Base-by-base conservation (phyloP, 1,139 yeast species). In the Wickerhamomyces sp. region DNA sequence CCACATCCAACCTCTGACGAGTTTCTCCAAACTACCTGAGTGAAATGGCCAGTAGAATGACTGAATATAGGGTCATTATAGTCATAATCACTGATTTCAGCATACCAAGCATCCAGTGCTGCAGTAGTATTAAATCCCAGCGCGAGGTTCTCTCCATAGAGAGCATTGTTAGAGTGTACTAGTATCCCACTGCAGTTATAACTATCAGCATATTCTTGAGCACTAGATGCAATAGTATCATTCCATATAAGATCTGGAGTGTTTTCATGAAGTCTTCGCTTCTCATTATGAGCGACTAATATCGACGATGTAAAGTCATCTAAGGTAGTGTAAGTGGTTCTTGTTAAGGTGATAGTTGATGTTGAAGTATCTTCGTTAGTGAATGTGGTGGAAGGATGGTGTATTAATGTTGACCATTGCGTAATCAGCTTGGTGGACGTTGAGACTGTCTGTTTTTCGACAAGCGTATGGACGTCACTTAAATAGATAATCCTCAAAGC, bases 91-190 rank as follows among this genome's bases (percentile, higher is more conserved):
- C 42, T 32, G 34, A 70, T 67, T 52, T 75, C 80, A 47, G 65
- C 59, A 55, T 75, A 75, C 78, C 80, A 74, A 3, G 77, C 78
- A 28, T 64, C 64, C 8, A 72, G 70, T 3, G 79, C 78, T 8
- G 47, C 61, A 7, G 71, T 67, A 12, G 75, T 71, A 33, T 61
- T 52, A 54, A 65, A 73, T 22, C 80, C 81, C 25, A 75, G 68
- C 15, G 80, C 79, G 46, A 75, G 64, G 58, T 74, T 75, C 53
- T 75, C 81, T 37, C 81, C 81, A 54, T 72, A 74, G 6, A 68
- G 70, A 12, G 70, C 68, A 26, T 56, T 52, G 5, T 29, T 9
- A 1, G 80, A 74, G 50, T 77, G 83, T 29, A 66, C 56, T 46
- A 77, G 65, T 33, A 68, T 62, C 28, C 78, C 78, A 52, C 68